Percentiles rank a stretch among this genome's conserved stretches.
These are phyloP conservation scores for Sclerotinia borealis DNA, from an alignment of 2,329 filamentous ascomycete species.

Conservation along the genomic window DNA sequence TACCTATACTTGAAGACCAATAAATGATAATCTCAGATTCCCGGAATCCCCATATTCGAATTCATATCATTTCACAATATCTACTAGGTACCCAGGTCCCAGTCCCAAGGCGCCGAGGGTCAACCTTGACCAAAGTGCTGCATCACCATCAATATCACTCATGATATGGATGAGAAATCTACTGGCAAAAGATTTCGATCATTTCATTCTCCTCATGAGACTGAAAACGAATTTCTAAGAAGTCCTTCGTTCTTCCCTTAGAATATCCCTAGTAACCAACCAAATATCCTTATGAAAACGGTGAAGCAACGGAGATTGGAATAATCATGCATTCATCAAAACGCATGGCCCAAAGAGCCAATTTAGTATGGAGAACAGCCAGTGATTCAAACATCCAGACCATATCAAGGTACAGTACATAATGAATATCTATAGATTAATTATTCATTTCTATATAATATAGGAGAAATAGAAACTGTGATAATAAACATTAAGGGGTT, in stretches of 20 bases:
- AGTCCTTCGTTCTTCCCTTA: too few relatives aligned
- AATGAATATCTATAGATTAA: neutral
- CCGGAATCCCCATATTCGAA: neutral
- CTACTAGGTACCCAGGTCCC: too few relatives aligned
- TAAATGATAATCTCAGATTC: neutral
- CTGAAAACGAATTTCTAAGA: neutral
- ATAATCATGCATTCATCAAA: constrained; percentile 1
- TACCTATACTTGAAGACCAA: neutral
- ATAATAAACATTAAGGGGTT: neutral
- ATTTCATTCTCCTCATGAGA: neutral
- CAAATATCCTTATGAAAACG: constrained; percentile 1
- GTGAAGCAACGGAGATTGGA: constrained; percentile 1
- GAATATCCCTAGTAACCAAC: neutral
- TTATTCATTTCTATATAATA: neutral
- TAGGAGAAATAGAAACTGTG: neutral
- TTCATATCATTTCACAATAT: neutral
- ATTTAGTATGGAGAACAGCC: neutral
- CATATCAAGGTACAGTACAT: neutral
- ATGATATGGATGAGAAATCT: neutral
- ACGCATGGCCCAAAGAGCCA: neutral
- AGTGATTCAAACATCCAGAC: neutral
- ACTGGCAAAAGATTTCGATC: neutral
- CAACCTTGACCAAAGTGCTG: neutral
- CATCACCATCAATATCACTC: neutral
- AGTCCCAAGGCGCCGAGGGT: neutral